phyloP scores from a whole-genome alignment of 371 early-diverging fungal species.

The Mortierella sp. region DNA sequence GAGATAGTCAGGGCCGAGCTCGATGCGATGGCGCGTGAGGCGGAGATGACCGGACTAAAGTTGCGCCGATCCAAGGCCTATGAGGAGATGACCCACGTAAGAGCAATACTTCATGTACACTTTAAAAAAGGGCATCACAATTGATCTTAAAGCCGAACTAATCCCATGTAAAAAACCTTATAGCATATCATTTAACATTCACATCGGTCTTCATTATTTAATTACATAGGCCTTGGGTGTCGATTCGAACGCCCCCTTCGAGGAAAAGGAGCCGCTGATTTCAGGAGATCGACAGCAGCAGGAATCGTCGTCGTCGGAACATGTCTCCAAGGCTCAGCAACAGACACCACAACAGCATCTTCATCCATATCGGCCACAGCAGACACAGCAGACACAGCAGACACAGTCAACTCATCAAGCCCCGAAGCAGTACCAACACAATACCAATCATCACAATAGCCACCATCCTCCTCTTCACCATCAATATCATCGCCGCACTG shows the following conservation, averaged over 20 bases:
- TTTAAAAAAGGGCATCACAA: too few species aligned
- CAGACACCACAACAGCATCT: not conserved
- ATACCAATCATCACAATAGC: not conserved
- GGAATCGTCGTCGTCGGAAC: slow-evolving; percentile 38
- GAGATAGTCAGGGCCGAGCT: slow-evolving; percentile 72
- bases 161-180: not conserved
- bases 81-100: slow-evolving; percentile 53
- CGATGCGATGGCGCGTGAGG: slow-evolving; percentile 62
- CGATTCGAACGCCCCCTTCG: not conserved
- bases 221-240: not conserved
- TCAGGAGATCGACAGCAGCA: not conserved
- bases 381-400: slow-evolving; percentile 12
- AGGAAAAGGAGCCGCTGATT: not conserved
- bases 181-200: not conserved
- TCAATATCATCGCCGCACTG: not conserved
- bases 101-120: not conserved
- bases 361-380: slow-evolving; percentile 6
- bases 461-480: too few species aligned
- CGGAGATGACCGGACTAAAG: slow-evolving; percentile 58
- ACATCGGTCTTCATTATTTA: not conserved
- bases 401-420: not conserved
- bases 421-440: slow-evolving; percentile 9
- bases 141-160: not conserved
- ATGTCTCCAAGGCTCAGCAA: not conserved
- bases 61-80: slow-evolving; percentile 52